Evolutionary conservation across 768 basidiomycete species (phyloP).

Genomic region (Daedaleopsis nitida): DNA sequence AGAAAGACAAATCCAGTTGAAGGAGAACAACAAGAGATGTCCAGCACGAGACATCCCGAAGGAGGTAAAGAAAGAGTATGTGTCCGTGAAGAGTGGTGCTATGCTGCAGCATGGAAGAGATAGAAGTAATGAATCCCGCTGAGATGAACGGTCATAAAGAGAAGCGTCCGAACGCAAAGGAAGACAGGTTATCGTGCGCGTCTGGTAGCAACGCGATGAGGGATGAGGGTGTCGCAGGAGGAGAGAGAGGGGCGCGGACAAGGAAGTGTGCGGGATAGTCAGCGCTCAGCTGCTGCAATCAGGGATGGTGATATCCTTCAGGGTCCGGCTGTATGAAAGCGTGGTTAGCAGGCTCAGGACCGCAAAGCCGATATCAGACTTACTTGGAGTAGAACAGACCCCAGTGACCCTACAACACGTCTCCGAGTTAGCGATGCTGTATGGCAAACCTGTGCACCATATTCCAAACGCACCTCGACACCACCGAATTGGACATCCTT

Average conservation of each 20-base stretch:
- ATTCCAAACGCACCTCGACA: conserved; percentile 40
- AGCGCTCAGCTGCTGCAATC: conserved; percentile 39
- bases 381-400: conserved; percentile 66
- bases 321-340: conserved; percentile 51
- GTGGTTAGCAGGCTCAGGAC: conserved; percentile 9
- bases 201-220: not conserved
- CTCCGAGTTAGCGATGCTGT: conserved; percentile 8
- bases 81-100: no score
- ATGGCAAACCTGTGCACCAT: not conserved
- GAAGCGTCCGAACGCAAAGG: conserved; percentile 12
- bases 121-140: not conserved
- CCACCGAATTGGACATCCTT: conserved; percentile 72
- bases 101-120: not conserved
- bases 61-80: no score
- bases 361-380: conserved; percentile 19
- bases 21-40: no score
- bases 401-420: conserved; percentile 50
- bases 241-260: not conserved
- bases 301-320: conserved; percentile 74
- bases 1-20: no score
- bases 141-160: not conserved
- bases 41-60: no score
- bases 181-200: not conserved
- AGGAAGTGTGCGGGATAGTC: not conserved
- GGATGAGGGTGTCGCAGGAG: not conserved